phyloP scores from a whole-genome alignment of 2,329 filamentous ascomycete genomes.

The Cercospora berteroae region DNA sequence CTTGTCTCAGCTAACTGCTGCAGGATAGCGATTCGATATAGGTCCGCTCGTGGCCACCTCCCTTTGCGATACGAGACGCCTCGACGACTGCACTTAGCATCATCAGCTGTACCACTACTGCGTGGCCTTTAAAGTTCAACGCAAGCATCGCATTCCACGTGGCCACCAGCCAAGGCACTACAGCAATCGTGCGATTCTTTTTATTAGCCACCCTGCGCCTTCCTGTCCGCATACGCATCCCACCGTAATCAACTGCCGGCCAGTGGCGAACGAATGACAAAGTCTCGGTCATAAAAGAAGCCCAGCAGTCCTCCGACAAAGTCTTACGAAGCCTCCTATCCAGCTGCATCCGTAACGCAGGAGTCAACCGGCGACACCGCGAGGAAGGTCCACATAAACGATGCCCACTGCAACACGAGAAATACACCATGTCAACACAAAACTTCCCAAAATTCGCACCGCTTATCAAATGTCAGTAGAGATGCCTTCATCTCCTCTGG shows the following conservation, averaged over 20 bases:
- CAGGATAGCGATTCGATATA: slow-evolving; percentile 9
- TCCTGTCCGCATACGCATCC: slow-evolving; percentile 4
- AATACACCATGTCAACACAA: slow-evolving; percentile 19
- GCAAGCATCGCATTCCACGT: slow-evolving; percentile 18
- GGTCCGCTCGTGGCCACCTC: not conserved
- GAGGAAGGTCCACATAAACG: not conserved
- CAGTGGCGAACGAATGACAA: slow-evolving; percentile 12
- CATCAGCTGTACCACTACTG: not conserved
- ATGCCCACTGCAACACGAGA: slow-evolving; percentile 27
- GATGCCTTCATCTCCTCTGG: slow-evolving; percentile 14
- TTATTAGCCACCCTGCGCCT: not conserved
- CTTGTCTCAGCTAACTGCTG: slow-evolving; percentile 22
- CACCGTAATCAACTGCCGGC: slow-evolving; percentile 4
- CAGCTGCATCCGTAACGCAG: slow-evolving; percentile 3
- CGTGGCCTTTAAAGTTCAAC: slow-evolving; percentile 1
- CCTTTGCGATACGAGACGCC: slow-evolving; percentile 8
- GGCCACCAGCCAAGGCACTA: slow-evolving; percentile 18
- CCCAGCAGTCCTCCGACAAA: not conserved
- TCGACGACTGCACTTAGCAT: not conserved
- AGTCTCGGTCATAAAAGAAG: not conserved
- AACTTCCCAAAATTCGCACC: slow-evolving; percentile 22
- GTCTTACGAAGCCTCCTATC: not conserved
- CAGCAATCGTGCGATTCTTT: slow-evolving; percentile 19
- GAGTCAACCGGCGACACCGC: slow-evolving; percentile 1
- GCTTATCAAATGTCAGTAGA: slow-evolving; percentile 18